Evolutionary conservation across 352 stramenopile species (phyloP).

Genomic region (Pythium myriotylum): DNA sequence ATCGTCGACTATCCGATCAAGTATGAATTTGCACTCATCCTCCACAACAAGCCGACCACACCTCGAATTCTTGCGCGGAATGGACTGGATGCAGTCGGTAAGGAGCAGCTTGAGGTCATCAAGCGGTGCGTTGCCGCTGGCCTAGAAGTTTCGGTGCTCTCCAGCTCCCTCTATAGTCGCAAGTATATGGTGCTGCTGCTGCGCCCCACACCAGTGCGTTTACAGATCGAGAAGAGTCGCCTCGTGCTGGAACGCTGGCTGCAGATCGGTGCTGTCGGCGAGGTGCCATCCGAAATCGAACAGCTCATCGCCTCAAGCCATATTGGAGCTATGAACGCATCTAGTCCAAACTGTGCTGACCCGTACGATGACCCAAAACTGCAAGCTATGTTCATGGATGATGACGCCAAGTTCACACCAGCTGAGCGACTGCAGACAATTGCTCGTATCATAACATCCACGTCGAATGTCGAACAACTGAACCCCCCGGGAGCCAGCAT

Average conservation of each 20-base stretch:
- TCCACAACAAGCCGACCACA: constrained; percentile 84
- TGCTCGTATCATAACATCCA: constrained; percentile 85
- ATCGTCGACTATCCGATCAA: constrained; percentile 68
- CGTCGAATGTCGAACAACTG: constrained; percentile 62
- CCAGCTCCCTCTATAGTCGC: constrained; percentile 77
- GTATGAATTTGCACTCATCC: constrained; percentile 84
- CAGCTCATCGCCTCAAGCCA: constrained; percentile 80
- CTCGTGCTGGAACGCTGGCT: constrained; percentile 84
- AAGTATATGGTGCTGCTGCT: constrained; percentile 84
- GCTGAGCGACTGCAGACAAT: constrained; percentile 86
- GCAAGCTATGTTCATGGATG: constrained; percentile 35
- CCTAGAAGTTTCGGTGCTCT: constrained; percentile 78
- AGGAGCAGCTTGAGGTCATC: constrained; percentile 78
- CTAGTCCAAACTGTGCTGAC: constrained; percentile 21
- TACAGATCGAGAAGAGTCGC: constrained; percentile 82
- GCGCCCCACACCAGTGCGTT: constrained; percentile 53
- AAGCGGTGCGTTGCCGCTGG: constrained; percentile 72
- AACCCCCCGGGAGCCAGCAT: constrained; percentile 82
- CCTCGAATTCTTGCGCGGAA: constrained; percentile 73
- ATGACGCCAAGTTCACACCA: constrained; percentile 79
- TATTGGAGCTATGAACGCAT: constrained; percentile 48
- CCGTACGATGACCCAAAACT: constrained; percentile 29
- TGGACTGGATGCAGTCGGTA: constrained; percentile 69
- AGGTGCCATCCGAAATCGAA: constrained; percentile 87
- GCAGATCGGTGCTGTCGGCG: constrained; percentile 81